Conservation (phyloP, 768 basidiomycete species). For the Mycena crocata region DNA sequence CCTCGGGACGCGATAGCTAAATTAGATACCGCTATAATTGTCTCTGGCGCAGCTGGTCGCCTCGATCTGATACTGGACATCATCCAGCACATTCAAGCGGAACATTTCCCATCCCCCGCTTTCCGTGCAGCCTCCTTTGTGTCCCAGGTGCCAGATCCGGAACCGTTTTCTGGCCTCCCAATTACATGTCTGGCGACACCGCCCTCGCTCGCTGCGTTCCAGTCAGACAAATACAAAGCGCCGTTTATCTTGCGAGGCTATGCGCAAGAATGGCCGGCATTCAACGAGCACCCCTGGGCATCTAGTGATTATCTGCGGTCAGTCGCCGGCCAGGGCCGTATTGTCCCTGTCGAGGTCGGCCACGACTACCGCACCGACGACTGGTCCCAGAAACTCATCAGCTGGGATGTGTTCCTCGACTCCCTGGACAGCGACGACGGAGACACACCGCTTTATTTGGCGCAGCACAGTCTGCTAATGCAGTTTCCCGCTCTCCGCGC, state of each 20-base stretch:
- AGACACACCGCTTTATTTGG: constrained; percentile 75
- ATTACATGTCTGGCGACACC: constrained; percentile 57
- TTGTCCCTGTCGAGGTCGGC: constrained; percentile 93
- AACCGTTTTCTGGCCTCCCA: constrained; percentile 23
- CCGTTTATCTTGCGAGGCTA: constrained; percentile 84
- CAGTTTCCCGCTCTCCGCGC: constrained; percentile 85
- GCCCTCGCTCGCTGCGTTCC: constrained; percentile 72
- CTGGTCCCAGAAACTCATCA: constrained; percentile 86
- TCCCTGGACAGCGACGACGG: constrained; percentile 52
- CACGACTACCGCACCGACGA: constrained; percentile 80
- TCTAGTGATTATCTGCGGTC: constrained; percentile 75
- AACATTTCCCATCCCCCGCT: constrained; percentile 34
- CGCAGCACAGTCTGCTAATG: constrained; percentile 86
- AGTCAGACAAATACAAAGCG: constrained; percentile 47
- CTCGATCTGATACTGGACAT: constrained; percentile 71
- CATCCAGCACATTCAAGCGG: constrained; percentile 69
- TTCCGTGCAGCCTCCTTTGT: constrained; percentile 23
- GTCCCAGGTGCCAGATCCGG: constrained; percentile 34
- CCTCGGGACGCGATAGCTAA: constrained; percentile 62
- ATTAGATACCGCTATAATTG: constrained; percentile 85
- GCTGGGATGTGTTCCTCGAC: constrained; percentile 81
- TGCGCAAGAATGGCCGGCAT: constrained; percentile 82
- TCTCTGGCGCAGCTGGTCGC: constrained; percentile 83
- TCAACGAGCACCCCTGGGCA: constrained; percentile 76
- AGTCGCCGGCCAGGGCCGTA: constrained; percentile 81